Conservation (phyloP, 2,329 filamentous ascomycete species). For the Xylariaceae sp. region DNA sequence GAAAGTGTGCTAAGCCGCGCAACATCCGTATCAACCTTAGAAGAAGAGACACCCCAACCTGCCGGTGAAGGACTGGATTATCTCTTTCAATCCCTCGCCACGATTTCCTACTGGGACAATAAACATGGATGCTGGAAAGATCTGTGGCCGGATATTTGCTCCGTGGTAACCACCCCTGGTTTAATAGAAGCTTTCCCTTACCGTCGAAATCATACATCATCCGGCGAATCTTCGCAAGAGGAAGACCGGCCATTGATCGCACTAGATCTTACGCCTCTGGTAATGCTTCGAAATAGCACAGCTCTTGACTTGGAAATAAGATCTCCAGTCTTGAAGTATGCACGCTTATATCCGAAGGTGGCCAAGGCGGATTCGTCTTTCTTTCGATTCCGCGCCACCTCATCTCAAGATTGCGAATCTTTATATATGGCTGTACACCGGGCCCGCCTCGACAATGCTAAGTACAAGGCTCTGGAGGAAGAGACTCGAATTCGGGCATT, state of each 20-base stretch:
- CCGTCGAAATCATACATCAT: slow-evolving; percentile 34
- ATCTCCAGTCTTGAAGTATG: slow-evolving; percentile 67
- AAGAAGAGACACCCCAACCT: slow-evolving; percentile 55
- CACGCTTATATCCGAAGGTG: slow-evolving; percentile 59
- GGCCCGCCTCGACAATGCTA: slow-evolving; percentile 86
- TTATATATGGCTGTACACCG: slow-evolving; percentile 86
- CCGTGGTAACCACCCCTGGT: slow-evolving; percentile 54
- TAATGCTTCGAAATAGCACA: slow-evolving; percentile 85
- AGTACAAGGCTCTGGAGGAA: slow-evolving; percentile 68
- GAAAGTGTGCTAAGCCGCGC: slow-evolving; percentile 54
- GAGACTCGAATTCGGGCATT: slow-evolving; percentile 69
- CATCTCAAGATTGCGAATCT: slow-evolving; percentile 70
- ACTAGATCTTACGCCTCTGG: slow-evolving; percentile 84
- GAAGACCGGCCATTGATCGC: slow-evolving; percentile 52
- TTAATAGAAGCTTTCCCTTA: slow-evolving; percentile 55
- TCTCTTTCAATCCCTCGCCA: slow-evolving; percentile 46
- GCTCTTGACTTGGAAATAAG: slow-evolving; percentile 91
- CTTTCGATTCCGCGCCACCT: slow-evolving; percentile 85
- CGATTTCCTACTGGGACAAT: slow-evolving; percentile 60
- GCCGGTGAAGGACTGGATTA: slow-evolving; percentile 40
- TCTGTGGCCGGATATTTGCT: slow-evolving; percentile 48
- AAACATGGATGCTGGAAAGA: slow-evolving; percentile 59
- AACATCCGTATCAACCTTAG: slow-evolving; percentile 79
- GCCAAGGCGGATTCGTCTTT: slow-evolving; percentile 63
- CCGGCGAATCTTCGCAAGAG: slow-evolving; percentile 32